Base-by-base conservation (phyloP, 345 rosid genomes). In the Euphorbia pulcherrima region DNA sequence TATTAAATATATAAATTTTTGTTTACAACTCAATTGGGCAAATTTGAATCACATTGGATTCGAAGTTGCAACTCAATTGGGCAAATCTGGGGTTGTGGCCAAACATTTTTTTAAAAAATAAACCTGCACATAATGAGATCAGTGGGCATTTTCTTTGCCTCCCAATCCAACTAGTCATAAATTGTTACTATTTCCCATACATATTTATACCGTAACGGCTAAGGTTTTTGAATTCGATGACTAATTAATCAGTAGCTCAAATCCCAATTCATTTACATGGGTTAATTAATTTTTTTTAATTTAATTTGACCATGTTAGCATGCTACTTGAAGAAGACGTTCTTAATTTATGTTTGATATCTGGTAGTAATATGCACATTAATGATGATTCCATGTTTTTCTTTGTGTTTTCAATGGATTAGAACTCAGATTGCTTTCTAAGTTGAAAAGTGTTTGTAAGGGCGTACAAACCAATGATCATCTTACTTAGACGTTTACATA, bases 41-140 rank as follows among this genome's bases (percentile, higher is more conserved):
- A 47, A n/a, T n/a, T n/a, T n/a, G n/a, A n/a, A n/a, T n/a, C n/a
- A n/a, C 37, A 60, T 53, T 70, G 12, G 51, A 60, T 26, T 57
- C 52, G 71, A 54, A 52, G 24, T 44, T 1, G 66, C 35, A 47
- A 60, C 17, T 27, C 66, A 30, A 26, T 33, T 35, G 53, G 41
- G 27, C 47, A n/a, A 60, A 12, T 21, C 8, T 17, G n/a, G 23
- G 14, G 58, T 13, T 17, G n/a, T 8, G 14, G 58, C n/a, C n/a
- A 14, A 44, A 51, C 55, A n/a, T n/a, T n/a, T n/a, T n/a, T n/a
- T n/a, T n/a, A n/a, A n/a, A n/a, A n/a, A n/a, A n/a, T 4, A 20
- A 21, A 23, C 8, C 17, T 7, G 9, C 54, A 50, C 54, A 18
- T 21, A 1, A 54, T 54, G 58, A 24, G 23, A 24, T 9, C 26